Base-by-base conservation (phyloP, 345 rosid genomes). In the Moringa oleifera region DNA sequence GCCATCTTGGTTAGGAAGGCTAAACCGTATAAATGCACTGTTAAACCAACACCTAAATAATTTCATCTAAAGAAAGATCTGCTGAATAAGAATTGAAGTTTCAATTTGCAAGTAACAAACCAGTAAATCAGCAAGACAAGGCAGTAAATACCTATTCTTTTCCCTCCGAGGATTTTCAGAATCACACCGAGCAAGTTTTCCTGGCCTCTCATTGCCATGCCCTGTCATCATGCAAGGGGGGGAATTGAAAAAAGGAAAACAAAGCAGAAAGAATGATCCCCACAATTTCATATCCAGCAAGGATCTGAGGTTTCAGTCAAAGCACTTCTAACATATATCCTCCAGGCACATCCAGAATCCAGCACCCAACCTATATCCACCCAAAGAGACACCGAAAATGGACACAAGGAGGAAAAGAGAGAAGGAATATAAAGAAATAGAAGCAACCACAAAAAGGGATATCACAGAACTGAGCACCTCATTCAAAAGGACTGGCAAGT, bases 141-240 rank as follows among this genome's bases (percentile, higher is more conserved):
- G 17, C 47, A 45, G 17, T 25, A 47, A 58, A 21, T 80, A 87
- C 96, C 91, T 85, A 77, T 72, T 81, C 46, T 67, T 73, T 54
- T 74, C 77, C 53, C 23, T 55, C 67, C 70, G 71, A 68, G 59
- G 71, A 57, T 75, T 66, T 12, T 25, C 64, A 17, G 75, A 61
- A 56, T 68, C 47, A 69, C 45, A 54, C 37, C 45, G 73, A 58
- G 71, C 63, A 59, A 41, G 57, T 54, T 75, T 73, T 53, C 65
- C 60, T 23, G 51, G 67, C 75, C 63, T 72, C 72, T 73, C 79
- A 37, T 64, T 71, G 63, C 67, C 55, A 24, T 33, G 61, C 69
- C 79, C 91, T 87, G 76, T 33, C 68, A 51, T 59, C 36, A n/a
- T 33, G 49, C 25, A 33, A 62, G 24, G 33, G 41, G 57, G 46